A percentile compares a stretch with the other conserved stretches of the same genome.
Conservation (phyloP, 179 eudicot species). For the Silene coronaria region DNA sequence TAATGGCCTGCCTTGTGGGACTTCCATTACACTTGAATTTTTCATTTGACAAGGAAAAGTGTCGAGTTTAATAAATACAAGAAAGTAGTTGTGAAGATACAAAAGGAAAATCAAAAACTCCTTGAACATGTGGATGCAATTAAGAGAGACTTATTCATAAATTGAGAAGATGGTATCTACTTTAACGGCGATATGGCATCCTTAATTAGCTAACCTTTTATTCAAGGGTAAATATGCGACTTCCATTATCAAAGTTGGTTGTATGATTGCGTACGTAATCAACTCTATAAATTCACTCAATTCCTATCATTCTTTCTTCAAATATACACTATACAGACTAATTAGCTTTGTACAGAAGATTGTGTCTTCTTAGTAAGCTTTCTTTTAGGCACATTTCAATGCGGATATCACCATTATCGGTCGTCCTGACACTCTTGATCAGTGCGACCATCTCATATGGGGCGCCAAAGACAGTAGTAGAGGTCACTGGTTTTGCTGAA, state of each 20-base stretch:
- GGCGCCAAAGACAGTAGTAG: constrained; percentile 35
- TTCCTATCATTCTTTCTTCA: constrained; percentile 4
- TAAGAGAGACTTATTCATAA: too few relatives aligned
- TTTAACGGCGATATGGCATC: constrained; percentile 13
- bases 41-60: neutral
- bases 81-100: constrained; percentile 18
- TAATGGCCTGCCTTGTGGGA: neutral
- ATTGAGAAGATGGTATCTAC: constrained; percentile 15
- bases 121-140: constrained; percentile 12
- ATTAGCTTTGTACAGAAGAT: neutral
- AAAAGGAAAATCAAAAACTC: neutral
- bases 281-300: constrained; percentile 21
- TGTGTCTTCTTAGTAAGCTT: too few relatives aligned
- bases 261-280: constrained; percentile 14
- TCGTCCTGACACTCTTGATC: constrained; percentile 24
- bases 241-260: constrained; percentile 29
- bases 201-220: constrained; percentile 3
- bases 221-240: constrained; percentile 34
- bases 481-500: constrained; percentile 59
- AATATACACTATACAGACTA: neutral
- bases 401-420: constrained; percentile 32
- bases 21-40: neutral
- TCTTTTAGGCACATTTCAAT: constrained; percentile 15
- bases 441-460: constrained; percentile 43
- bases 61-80: constrained; percentile 19